Percentiles rank a stretch among this genome's conserved stretches.
These are phyloP conservation scores for Ascosphaera apis DNA, from an alignment of 2,329 filamentous ascomycete genomes.

Conservation along the genomic window DNA sequence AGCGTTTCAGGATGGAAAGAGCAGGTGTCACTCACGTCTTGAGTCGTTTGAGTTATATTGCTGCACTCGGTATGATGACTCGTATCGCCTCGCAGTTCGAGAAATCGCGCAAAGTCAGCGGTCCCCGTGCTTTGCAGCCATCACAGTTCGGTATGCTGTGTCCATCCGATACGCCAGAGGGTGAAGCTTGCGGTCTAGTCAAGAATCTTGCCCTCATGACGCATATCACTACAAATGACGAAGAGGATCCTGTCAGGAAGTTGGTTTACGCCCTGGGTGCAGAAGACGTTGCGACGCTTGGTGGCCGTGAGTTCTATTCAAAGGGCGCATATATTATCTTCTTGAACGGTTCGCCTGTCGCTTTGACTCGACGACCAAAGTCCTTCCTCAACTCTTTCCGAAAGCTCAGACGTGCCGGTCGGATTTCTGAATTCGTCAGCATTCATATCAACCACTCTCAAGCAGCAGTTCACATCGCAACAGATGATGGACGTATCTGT, in stretches of 20 bases:
- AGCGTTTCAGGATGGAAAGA: slow-evolving; percentile 96
- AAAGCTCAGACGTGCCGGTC: slow-evolving; percentile 64
- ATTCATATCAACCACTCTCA: slow-evolving; percentile 92
- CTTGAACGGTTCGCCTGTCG: slow-evolving; percentile 85
- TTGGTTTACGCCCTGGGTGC: slow-evolving; percentile 72
- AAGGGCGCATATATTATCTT: slow-evolving; percentile 75
- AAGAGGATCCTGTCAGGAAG: slow-evolving; percentile 71
- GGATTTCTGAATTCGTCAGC: slow-evolving; percentile 88
- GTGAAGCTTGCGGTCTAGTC: slow-evolving; percentile 90
- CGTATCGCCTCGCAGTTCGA: slow-evolving; percentile 96
- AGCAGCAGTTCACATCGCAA: slow-evolving; percentile 79
- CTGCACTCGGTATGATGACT: slow-evolving; percentile 97
- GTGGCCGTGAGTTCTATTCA: slow-evolving; percentile 67
- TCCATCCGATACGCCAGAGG: slow-evolving; percentile 91
- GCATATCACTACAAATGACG: slow-evolving; percentile 91
- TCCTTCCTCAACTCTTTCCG: slow-evolving; percentile 69
- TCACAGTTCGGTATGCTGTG: slow-evolving; percentile 98
- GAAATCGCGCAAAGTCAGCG: slow-evolving; percentile 90
- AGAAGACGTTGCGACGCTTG: slow-evolving; percentile 56
- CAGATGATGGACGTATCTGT: slow-evolving; percentile 91
- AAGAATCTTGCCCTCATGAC: slow-evolving; percentile 99
- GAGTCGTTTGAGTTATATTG: slow-evolving; percentile 87
- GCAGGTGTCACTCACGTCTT: slow-evolving; percentile 92
- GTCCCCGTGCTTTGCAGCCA: slow-evolving; percentile 82
- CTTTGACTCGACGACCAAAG: slow-evolving; percentile 66